Evolutionary conservation across 179 eudicot genomes (phyloP).

Genomic region (Carnegiea gigantea): DNA sequence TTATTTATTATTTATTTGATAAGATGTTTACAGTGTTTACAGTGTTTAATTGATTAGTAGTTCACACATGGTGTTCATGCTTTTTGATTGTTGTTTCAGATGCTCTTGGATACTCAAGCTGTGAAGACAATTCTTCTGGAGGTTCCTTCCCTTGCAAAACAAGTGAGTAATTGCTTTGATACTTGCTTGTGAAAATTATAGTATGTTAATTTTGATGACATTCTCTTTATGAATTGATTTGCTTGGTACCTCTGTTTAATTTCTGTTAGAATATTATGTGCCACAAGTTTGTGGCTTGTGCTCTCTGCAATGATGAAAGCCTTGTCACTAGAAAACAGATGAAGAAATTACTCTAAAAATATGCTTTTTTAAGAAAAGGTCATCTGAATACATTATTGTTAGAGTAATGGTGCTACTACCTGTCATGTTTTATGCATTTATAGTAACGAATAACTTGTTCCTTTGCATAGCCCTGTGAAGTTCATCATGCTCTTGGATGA

Average conservation of each 20-base stretch:
- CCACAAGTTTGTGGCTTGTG: slow-evolving; percentile 2
- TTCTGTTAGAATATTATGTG: background rate
- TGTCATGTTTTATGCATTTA: background rate
- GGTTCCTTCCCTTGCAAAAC: slow-evolving; percentile 94
- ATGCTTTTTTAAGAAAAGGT: no score
- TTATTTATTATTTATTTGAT: background rate
- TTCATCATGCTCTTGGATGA: background rate
- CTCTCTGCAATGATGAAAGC: slow-evolving; percentile 7
- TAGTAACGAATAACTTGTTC: background rate
- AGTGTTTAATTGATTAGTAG: background rate
- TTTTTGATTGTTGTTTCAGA: slow-evolving; percentile 46
- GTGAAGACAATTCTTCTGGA: slow-evolving; percentile 94
- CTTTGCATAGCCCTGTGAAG: background rate
- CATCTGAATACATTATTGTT: background rate
- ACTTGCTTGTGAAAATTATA: background rate
- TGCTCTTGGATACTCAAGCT: slow-evolving; percentile 98
- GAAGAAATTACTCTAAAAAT: no score
- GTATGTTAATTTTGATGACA: background rate
- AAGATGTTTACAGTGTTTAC: background rate
- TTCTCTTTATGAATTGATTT: background rate
- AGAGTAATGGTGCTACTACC: background rate
- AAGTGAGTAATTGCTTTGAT: slow-evolving; percentile 42
- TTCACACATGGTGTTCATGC: background rate
- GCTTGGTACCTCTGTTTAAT: background rate
- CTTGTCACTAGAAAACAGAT: background rate